Evolutionary conservation across 768 basidiomycete species (phyloP).

Genomic region (Amanita muscaria): DNA sequence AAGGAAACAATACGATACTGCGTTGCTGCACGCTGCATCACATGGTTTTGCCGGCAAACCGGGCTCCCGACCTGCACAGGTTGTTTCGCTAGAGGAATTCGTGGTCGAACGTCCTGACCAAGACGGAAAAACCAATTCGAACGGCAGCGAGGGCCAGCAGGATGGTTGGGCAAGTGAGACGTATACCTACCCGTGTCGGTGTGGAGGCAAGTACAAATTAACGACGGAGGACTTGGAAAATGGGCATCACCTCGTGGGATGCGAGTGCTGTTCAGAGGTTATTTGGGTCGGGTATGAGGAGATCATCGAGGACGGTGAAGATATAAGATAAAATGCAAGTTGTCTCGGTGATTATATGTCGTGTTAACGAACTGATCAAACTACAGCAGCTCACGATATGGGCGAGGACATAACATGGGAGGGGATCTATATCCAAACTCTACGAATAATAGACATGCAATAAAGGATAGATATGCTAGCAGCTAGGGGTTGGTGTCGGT

Average conservation of each 20-base stretch:
- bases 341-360: no score
- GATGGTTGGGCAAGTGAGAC: not conserved
- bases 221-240: conserved; percentile 51
- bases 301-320: conserved; percentile 31
- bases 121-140: conserved; percentile 9
- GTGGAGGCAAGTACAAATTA: conserved; percentile 60
- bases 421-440: no score
- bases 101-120: conserved; percentile 14
- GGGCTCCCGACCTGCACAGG: conserved; percentile 59
- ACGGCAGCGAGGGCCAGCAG: conserved; percentile 16
- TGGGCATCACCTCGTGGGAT: conserved; percentile 66
- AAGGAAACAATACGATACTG: conserved; percentile 44
- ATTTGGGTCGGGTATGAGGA: conserved; percentile 88
- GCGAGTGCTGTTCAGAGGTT: conserved; percentile 71
- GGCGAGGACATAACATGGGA: no score
- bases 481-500: conserved; percentile 18
- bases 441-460: no score
- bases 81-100: conserved; percentile 75
- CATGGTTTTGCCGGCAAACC: not conserved
- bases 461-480: conserved; percentile 2
- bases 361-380: no score
- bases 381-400: no score
- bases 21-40: conserved; percentile 11
- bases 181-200: conserved; percentile 64
- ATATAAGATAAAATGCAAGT: no score